These are phyloP conservation scores for Pezicula radicicola DNA, from an alignment of 2,329 filamentous ascomycete genomes.

Conservation along the genomic window DNA sequence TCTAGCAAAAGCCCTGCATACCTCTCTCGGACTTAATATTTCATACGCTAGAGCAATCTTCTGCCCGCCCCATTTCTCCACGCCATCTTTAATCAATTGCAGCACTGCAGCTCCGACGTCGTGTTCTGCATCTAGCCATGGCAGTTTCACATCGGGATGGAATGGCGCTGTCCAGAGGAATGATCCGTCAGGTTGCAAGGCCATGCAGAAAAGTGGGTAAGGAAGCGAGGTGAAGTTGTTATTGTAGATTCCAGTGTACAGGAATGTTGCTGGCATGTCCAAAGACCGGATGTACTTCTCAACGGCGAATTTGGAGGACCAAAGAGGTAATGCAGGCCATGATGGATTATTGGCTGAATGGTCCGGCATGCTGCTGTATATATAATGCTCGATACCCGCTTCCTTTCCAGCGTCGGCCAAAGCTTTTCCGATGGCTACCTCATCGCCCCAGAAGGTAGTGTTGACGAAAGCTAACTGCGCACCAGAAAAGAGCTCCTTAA, in stretches of 20 bases:
- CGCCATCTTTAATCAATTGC: slow-evolving; percentile 93
- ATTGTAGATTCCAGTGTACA: slow-evolving; percentile 97
- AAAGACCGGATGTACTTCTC: slow-evolving; percentile 88
- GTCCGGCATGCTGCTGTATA: slow-evolving; percentile 97
- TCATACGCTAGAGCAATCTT: slow-evolving; percentile 89
- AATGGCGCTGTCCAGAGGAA: slow-evolving; percentile 95
- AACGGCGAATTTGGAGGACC: slow-evolving; percentile 88
- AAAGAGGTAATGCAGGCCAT: slow-evolving; percentile 85
- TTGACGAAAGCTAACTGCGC: slow-evolving; percentile 94
- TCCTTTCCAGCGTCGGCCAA: slow-evolving; percentile 86
- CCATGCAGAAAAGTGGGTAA: slow-evolving; percentile 95
- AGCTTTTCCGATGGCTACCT: slow-evolving; percentile 83
- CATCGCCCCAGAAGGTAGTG: slow-evolving; percentile 95
- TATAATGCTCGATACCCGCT: slow-evolving; percentile 81
- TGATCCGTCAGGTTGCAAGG: slow-evolving; percentile 76
- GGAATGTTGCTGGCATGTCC: slow-evolving; percentile 64
- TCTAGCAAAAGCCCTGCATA: slow-evolving; percentile 74
- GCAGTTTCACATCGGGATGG: slow-evolving; percentile 81
- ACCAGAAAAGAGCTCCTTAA: slow-evolving; percentile 76
- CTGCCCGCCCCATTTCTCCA: slow-evolving; percentile 75
- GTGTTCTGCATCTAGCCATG: slow-evolving; percentile 95
- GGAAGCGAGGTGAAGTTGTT: slow-evolving; percentile 95
- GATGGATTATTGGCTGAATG: slow-evolving; percentile 72
- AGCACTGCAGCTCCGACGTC: slow-evolving; percentile 90
- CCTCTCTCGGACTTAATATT: slow-evolving; percentile 78